phyloP scores from a whole-genome alignment of 257 asterid species.

The Solanum stenotomum region DNA sequence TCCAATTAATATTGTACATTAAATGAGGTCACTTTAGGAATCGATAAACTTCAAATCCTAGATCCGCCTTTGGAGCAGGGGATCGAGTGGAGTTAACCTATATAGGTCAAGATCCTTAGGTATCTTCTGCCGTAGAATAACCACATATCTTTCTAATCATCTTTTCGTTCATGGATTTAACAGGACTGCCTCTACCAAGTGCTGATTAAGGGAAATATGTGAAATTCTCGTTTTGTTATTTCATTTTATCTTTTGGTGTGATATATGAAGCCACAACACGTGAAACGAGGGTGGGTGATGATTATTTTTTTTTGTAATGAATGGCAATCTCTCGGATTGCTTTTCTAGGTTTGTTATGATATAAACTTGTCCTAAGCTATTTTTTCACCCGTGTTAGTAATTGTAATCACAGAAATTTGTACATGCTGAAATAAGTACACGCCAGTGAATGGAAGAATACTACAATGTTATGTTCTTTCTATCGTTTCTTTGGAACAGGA shows the following conservation, averaged over 20 bases:
- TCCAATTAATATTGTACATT: background rate
- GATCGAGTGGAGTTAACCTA: background rate
- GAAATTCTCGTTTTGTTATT: background rate
- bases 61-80: background rate
- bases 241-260: background rate
- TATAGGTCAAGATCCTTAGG: background rate
- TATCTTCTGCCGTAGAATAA: background rate
- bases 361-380: too few relatives aligned
- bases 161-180: background rate
- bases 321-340: background rate
- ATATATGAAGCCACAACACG: background rate
- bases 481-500: too few relatives aligned
- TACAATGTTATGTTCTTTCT: background rate
- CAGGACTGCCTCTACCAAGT: constrained; percentile 42
- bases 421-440: background rate
- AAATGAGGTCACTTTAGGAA: background rate
- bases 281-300: background rate
- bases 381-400: too few relatives aligned
- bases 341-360: background rate
- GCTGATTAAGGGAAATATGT: background rate
- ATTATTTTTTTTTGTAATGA: background rate
- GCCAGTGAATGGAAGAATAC: background rate
- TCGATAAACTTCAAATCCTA: background rate
- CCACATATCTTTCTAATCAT: background rate
- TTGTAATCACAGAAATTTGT: background rate